Evolutionary conservation across 148 eudicot genomes (phyloP).

Genomic region (Arbutus unedo): DNA sequence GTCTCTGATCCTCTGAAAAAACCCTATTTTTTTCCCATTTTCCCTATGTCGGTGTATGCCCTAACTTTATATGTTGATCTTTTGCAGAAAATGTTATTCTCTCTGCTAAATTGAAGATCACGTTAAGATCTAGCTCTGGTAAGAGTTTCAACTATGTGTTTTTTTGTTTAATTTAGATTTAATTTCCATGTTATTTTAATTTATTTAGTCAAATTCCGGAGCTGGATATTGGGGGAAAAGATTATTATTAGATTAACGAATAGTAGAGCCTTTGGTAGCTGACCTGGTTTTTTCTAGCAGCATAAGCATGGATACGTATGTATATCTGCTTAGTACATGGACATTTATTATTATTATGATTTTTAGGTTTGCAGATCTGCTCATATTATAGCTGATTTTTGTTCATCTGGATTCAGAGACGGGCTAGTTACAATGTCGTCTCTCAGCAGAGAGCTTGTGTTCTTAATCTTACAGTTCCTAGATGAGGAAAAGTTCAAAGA

Average conservation of each 20-base stretch:
- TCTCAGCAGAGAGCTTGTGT: constrained; percentile 88
- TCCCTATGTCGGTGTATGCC: neutral
- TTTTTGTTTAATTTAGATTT: neutral
- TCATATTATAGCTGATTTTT: constrained; percentile 20
- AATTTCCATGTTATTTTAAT: neutral
- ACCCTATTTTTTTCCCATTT: constrained; percentile 21
- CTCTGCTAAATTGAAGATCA: constrained; percentile 17
- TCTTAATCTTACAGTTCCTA: constrained; percentile 76
- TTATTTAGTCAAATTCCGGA: constrained; percentile 3
- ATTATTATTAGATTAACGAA: neutral
- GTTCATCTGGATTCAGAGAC: constrained; percentile 27
- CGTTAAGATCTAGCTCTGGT: constrained; percentile 20
- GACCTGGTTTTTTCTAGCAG: neutral
- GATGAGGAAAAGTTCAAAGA: constrained; percentile 92
- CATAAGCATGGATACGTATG: neutral
- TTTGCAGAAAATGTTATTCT: neutral
- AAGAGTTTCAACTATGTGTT: constrained; percentile 1
- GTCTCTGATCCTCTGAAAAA: constrained; percentile 17
- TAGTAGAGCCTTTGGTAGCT: constrained; percentile 8
- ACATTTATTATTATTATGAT: constrained; percentile 10
- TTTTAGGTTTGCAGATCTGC: constrained; percentile 45
- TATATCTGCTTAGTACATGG: neutral
- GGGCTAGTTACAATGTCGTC: constrained; percentile 57
- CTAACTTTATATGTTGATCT: neutral
- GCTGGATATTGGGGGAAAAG: neutral